Evolutionary conservation across 257 asterid genomes (phyloP), one percentile per base, ranked within the genome.

Genomic region (Coffea canephora): DNA sequence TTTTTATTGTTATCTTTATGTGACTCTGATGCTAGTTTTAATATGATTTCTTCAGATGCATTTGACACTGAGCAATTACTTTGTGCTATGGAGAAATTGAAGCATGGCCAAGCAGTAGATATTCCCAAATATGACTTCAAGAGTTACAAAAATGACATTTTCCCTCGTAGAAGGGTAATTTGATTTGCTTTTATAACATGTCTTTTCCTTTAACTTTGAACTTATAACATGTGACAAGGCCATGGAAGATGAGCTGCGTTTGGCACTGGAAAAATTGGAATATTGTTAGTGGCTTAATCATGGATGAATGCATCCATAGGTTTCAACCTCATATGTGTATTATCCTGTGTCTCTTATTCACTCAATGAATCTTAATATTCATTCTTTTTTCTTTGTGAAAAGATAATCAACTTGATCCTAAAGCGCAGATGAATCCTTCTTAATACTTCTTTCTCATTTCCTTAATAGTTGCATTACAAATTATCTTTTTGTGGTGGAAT

Each of bases 111-210:
- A 79, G 96, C 99, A 69, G 98, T 94, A 74, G 97, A 96, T 87
- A 89, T 96, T 86, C 96, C 98, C 80, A 96, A 88, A 87, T 96
- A 96, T 83, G 99, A 96, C 87, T 92, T 86, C 91, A 94, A 89
- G 91, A 94, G 90, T 84, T 94, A 90, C 85, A 90, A 90, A 87
- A 91, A 88, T 64, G 91, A 89, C 62, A 81, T 86, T 80, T 88
- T 90, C 85, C 98, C 97, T 41, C 67, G 89, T 81, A 88, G 97
- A 89, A 94, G 98, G 90, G 99, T 96, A 92, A 87, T 67, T 66
- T 76, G 73, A 27, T 75, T 59, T 27, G 48, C 61, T 27, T 66
- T 77, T 43, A 0, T 41, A 41, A 2, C 41, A 46, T 80, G 21
- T 19, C 48, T 31, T 81, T 49, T 36, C 41, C 39, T 69, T 61